A percentile compares a stretch with the other conserved stretches of the same genome.
Evolutionary conservation across 345 rosid genomes (phyloP).

Genomic region (Populus tremula): DNA sequence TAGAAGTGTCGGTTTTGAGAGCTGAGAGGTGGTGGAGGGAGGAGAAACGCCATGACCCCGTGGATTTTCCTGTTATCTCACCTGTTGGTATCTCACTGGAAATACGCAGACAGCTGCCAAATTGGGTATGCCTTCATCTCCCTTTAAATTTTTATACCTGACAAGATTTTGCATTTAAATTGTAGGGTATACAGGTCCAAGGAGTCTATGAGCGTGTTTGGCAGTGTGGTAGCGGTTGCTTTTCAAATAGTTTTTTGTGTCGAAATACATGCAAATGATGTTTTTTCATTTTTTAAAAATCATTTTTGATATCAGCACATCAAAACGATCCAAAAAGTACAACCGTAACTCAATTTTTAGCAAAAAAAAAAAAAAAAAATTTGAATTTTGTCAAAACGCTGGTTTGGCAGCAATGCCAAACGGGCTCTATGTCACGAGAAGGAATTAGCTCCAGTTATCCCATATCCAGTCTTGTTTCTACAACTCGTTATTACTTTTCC

Average conservation of each 20-base stretch:
- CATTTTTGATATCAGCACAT: no score
- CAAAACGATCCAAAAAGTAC: no score
- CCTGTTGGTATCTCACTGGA: constrained; percentile 80
- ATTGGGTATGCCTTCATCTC: constrained; percentile 56
- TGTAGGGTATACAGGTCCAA: background rate
- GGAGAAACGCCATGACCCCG: constrained; percentile 74
- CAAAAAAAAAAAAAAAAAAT: no score
- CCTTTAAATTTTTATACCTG: no score
- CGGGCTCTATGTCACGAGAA: background rate
- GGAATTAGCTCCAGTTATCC: background rate
- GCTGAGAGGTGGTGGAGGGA: constrained; percentile 98
- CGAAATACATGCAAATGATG: no score
- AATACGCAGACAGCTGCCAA: constrained; percentile 86
- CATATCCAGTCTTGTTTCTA: background rate
- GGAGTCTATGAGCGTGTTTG: no score
- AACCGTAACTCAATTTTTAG: no score
- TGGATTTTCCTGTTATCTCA: constrained; percentile 58
- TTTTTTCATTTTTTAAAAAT: no score
- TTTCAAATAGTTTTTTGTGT: no score
- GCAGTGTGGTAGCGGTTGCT: no score
- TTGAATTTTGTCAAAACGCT: no score
- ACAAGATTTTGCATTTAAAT: background rate
- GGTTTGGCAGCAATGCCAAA: no score
- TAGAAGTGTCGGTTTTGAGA: constrained; percentile 78
- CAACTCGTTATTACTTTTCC: background rate